Evolutionary conservation across 2,329 filamentous ascomycete species (phyloP).

Genomic region (Akanthomyces lecanii): DNA sequence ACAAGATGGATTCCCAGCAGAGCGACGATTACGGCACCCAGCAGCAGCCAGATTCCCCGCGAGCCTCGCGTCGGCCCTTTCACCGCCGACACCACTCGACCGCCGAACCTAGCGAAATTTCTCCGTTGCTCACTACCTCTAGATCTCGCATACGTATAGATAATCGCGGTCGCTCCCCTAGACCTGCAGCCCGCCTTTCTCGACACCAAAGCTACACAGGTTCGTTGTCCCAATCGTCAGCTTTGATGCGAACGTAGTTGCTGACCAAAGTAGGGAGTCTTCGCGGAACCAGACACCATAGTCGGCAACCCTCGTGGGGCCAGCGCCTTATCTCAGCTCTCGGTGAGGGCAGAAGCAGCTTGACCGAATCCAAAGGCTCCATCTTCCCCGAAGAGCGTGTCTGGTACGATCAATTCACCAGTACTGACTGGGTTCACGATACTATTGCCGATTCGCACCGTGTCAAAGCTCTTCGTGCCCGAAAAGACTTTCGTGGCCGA

Average conservation of each 20-base stretch:
- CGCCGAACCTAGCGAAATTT: conserved; percentile 39
- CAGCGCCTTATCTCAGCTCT: conserved; percentile 60
- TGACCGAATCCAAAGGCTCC: conserved; percentile 61
- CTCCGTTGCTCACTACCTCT: conserved; percentile 39
- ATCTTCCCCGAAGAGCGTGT: conserved; percentile 77
- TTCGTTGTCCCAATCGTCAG: conserved; percentile 23
- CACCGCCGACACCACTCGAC: conserved; percentile 26
- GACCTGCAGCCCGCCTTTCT: conserved; percentile 26
- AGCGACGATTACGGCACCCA: conserved; percentile 27
- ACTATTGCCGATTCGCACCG: conserved; percentile 91
- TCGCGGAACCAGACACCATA: conserved; percentile 46
- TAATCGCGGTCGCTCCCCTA: conserved; percentile 28
- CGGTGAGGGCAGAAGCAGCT: conserved; percentile 51
- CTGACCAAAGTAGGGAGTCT: conserved; percentile 30
- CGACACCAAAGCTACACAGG: conserved; percentile 44
- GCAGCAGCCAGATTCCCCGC: conserved; percentile 30
- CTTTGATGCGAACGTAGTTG: background rate
- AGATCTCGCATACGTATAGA: conserved; percentile 41
- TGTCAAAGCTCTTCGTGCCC: conserved; percentile 73
- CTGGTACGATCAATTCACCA: conserved; percentile 98
- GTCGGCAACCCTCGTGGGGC: conserved; percentile 55
- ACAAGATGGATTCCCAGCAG: conserved; percentile 30
- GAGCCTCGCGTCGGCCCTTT: conserved; percentile 27
- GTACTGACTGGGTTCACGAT: conserved; percentile 97
- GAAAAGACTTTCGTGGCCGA: conserved; percentile 82